Conservation (phyloP, 805 yeast genomes). For the Saccharomycopsis oosterbeekiorum region DNA sequence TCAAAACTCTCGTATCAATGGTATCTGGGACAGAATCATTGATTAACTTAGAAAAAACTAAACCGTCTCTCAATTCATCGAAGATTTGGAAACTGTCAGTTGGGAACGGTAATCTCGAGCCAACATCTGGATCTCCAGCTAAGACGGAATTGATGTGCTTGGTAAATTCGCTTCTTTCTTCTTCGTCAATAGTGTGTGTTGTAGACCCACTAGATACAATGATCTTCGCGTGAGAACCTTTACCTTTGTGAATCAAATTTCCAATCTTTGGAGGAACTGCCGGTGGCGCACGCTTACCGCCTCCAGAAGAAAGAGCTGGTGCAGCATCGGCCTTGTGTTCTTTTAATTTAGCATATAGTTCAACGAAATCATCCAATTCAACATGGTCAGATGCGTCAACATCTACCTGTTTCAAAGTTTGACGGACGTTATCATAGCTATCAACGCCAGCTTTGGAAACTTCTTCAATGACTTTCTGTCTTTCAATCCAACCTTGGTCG, state of each 20-base stretch:
- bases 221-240: slow-evolving; percentile 60
- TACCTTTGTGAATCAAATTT: slow-evolving; percentile 38
- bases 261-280: slow-evolving; percentile 26
- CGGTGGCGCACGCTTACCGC: slow-evolving; percentile 22
- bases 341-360: slow-evolving; percentile 69
- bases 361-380: slow-evolving; percentile 90
- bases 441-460: slow-evolving; percentile 72
- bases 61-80: slow-evolving; percentile 94
- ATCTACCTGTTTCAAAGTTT: slow-evolving; percentile 78
- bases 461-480: slow-evolving; percentile 78
- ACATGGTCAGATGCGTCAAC: slow-evolving; percentile 97
- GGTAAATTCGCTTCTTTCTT: slow-evolving; percentile 92
- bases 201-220: slow-evolving; percentile 76
- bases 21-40: slow-evolving; percentile 98
- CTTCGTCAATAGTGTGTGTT: slow-evolving; percentile 93
- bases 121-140: slow-evolving; percentile 80
- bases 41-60: slow-evolving; percentile 83
- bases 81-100: slow-evolving; percentile 90
- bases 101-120: slow-evolving; percentile 80
- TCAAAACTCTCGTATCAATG: slow-evolving; percentile 93
- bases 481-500: slow-evolving; percentile 91
- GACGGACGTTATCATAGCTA: slow-evolving; percentile 86
- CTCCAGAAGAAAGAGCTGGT: slow-evolving; percentile 20
- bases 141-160: slow-evolving; percentile 90
- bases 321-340: slow-evolving; percentile 30